Base-by-base conservation (phyloP, 2,329 filamentous ascomycete genomes). In the Pyrenophora seminiperda region DNA sequence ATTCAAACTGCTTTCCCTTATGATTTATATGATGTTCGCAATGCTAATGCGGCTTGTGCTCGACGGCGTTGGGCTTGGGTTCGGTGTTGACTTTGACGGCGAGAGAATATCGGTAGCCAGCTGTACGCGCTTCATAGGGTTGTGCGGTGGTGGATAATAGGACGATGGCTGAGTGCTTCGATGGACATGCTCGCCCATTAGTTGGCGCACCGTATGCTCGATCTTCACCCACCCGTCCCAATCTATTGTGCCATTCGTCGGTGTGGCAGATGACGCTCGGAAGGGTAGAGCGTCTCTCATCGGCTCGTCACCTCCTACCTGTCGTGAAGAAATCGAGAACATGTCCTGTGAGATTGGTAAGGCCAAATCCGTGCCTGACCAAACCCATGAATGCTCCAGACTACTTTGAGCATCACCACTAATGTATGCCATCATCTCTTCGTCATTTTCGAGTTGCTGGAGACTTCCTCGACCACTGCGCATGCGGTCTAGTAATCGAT, bases 341-440 rank as follows among this genome's bases (percentile, higher is more conserved):
- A 51, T 39, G 4, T 41, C 45, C 27, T 53, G 57, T 14, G 46
- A 38, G 10, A 30, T 36, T 13, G 43, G n/a, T 7, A 50, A 45
- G 2, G 32, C 31, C 20, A 58, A 27, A 80, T 63, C 82, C 75
- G 66, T 66, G 20, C 75, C 76, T 5, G 66, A 59, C 93, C 92
- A 97, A 3, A 92, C 83, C 93, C 93, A 97, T 10, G 87, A 86
- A 29, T 84, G 84, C 43, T 91, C 87, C 0, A 81, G 79, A n/a
- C 82, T 85, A 1, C 87, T 89, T 73, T 97, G 93, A 64, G 95
- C 79, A 73, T 97, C 94, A 0, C 87, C 89, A 22, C 89, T 93
- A 1, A 89, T 85, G 63, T 96, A 96, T 0, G 87, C 90, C 20
- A 97, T 76, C 61, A 97, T 82, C 69, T 97, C 93, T 68, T 97